These are phyloP conservation scores for Groenewaldozyma sp. DNA, from an alignment of 1,139 yeast species.

Conservation along the genomic window DNA sequence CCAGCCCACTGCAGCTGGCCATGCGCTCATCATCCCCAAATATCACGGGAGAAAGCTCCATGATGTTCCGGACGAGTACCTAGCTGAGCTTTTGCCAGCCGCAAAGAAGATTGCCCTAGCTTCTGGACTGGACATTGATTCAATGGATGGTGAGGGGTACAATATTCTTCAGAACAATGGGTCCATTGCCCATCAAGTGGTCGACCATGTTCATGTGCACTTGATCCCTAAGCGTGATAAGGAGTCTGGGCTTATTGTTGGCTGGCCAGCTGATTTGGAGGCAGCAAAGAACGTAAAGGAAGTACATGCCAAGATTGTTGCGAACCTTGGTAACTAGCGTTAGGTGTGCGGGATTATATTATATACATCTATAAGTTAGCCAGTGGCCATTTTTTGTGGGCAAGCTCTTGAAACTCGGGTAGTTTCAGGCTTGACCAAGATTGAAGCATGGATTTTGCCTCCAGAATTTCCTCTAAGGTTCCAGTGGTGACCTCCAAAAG, in stretches of 20 bases:
- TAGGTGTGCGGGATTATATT: slow-evolving; percentile 1
- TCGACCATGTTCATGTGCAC: slow-evolving; percentile 94
- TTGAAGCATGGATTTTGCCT: slow-evolving; percentile 10
- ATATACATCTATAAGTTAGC: slow-evolving; percentile 3
- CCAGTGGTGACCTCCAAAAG: slow-evolving; percentile 7
- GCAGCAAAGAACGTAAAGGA: slow-evolving; percentile 58
- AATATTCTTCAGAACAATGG: slow-evolving; percentile 90
- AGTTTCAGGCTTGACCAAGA: slow-evolving; percentile 12
- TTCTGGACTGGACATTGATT: slow-evolving; percentile 47
- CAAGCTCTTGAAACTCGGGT: slow-evolving; percentile 13
- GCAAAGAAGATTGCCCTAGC: slow-evolving; percentile 77
- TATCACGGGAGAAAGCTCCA: slow-evolving; percentile 88
- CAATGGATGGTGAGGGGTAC: slow-evolving; percentile 71
- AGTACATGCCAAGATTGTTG: slow-evolving; percentile 52
- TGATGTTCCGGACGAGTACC: slow-evolving; percentile 81
- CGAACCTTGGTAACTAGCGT: too few relatives aligned
- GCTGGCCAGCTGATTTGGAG: slow-evolving; percentile 77
- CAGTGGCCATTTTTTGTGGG: slow-evolving; percentile 16
- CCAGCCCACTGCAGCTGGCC: slow-evolving; percentile 85
- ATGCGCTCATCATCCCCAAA: slow-evolving; percentile 82
- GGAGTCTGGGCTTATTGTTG: slow-evolving; percentile 68
- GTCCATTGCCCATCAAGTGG: slow-evolving; percentile 84
- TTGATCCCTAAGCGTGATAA: slow-evolving; percentile 77
- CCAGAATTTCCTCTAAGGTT: slow-evolving; percentile 4
- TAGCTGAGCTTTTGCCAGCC: slow-evolving; percentile 75